phyloP scores from a whole-genome alignment of 371 early-diverging fungal genomes.

The Actinomortierella wolfii region DNA sequence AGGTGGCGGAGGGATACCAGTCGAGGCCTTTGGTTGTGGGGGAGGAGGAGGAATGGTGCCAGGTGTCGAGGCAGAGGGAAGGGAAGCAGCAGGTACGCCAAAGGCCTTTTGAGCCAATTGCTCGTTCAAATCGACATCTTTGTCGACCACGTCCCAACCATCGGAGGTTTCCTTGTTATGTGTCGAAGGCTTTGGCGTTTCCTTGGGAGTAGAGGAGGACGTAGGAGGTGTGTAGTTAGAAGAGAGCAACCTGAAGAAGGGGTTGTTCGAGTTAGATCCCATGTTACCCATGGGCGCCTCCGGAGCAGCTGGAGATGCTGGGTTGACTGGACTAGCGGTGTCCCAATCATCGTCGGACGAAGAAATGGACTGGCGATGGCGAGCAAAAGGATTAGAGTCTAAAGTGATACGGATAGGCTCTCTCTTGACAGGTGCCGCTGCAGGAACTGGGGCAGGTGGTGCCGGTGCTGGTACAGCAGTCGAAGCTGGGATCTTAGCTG shows the following conservation, averaged over 20 bases:
- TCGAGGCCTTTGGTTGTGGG: background rate
- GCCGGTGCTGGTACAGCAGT: background rate
- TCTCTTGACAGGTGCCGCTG: constrained; percentile 12
- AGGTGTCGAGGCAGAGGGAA: constrained; percentile 1
- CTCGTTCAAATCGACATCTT: constrained; percentile 29
- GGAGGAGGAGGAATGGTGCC: constrained; percentile 9
- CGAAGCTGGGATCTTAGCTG: background rate
- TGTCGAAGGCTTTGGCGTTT: background rate
- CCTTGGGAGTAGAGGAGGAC: background rate
- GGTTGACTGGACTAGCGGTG: constrained; percentile 31
- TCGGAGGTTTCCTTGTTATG: constrained; percentile 42
- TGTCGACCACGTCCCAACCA: constrained; percentile 48
- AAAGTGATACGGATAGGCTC: constrained; percentile 33
- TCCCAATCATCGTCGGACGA: constrained; percentile 42
- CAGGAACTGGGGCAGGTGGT: background rate
- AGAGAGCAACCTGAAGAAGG: constrained; percentile 41
- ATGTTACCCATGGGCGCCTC: background rate
- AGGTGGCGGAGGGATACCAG: constrained; percentile 11
- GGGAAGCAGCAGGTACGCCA: constrained; percentile 1
- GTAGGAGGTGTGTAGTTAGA: background rate
- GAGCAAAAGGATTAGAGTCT: constrained; percentile 38
- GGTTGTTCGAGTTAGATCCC: constrained; percentile 16
- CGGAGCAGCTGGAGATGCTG: constrained; percentile 16
- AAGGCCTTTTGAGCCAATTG: constrained; percentile 23
- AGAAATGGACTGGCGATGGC: constrained; percentile 37